Base-by-base conservation (phyloP, 805 yeast species). In the Metschnikowia similis region DNA sequence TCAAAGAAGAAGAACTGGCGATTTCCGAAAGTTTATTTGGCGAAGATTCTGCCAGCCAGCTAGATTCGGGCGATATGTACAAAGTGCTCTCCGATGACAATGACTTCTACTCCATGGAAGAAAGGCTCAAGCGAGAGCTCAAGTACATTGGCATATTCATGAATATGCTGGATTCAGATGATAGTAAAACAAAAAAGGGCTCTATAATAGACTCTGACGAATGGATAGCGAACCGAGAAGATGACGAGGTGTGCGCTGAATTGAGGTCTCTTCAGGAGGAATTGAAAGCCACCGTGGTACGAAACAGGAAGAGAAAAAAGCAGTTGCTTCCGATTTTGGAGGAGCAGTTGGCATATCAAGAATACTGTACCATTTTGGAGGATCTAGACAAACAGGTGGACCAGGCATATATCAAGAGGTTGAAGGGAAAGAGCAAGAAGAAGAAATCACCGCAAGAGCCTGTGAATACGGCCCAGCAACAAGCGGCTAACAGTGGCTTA, bases 351-450 rank as follows among this genome's bases (percentile, higher is more conserved):
- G 96, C 97, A 28, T 94, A 91, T 83, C 97, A 92, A 65, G 99
- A 94, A 66, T 94, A 89, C 66, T 75, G 84, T 51, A 86, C 92
- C 10, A 91, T 94, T 47, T 68, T 90, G 51, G 98, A 94, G 50
- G 98, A 94, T 63, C 74, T 94, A 57, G 97, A 94, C 66, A 94
- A 92, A 65, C 99, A 94, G 68, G 91, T 94, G 35, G 99, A 94
- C 64, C 97, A 89, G 66, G 91, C 96, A 17, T 94, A 91, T 64
- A 71, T 87, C 55, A 87, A 90, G 66, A 75, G 97, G 52, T 78
- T 87, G 49, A 82, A 90, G 58, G 89, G 83, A 7, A 84, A 89
- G 49, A 86, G 79, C 60, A 82, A 80, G 63, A 74, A 80, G 57
- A 82, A 82, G 69, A 84, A 83, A 69, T 68, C 31, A 45, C 39